A percentile compares a stretch with the other conserved stretches of the same genome.
Conservation (phyloP, 2,329 filamentous ascomycete species). For the Colletotrichum agaves region DNA sequence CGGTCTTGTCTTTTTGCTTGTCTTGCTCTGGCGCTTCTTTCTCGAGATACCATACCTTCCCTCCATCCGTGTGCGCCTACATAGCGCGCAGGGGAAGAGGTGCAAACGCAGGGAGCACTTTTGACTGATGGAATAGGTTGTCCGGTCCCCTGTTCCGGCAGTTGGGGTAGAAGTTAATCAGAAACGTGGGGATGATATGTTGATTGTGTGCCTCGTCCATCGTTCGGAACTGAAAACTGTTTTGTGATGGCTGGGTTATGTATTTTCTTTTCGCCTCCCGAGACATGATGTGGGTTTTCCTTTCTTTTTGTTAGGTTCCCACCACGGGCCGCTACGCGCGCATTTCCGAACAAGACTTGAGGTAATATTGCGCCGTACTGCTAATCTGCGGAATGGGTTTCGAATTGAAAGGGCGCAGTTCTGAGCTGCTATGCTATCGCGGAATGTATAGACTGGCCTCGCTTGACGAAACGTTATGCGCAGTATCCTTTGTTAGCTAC, state of each 20-base stretch:
- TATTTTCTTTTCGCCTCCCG: not conserved
- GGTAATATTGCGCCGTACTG: not conserved
- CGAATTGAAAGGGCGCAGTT: not conserved
- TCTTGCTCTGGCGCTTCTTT: not conserved
- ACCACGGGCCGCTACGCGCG: constrained; percentile 24
- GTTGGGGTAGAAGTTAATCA: not conserved
- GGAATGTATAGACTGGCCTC: not conserved
- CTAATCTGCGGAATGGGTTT: not conserved
- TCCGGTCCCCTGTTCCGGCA: not conserved
- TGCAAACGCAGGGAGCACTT: not conserved
- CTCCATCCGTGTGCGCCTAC: not conserved
- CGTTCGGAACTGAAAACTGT: not conserved
- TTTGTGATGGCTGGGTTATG: not conserved
- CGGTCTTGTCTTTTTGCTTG: not conserved
- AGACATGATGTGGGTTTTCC: not conserved
- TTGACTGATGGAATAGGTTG: not conserved
- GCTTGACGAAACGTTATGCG: too few species aligned
- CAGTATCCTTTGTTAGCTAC: too few species aligned
- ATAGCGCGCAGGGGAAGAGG: not conserved
- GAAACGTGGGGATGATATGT: not conserved
- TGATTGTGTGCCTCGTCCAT: not conserved
- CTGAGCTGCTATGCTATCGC: not conserved
- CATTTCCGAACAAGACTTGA: constrained; percentile 8
- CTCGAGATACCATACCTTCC: not conserved
- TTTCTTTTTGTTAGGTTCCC: constrained; percentile 1